Percentiles rank a stretch among this genome's conserved stretches.
These are phyloP conservation scores for Coemansia sp. DNA, from an alignment of 192 early-diverging fungal genomes.

Conservation along the genomic window DNA sequence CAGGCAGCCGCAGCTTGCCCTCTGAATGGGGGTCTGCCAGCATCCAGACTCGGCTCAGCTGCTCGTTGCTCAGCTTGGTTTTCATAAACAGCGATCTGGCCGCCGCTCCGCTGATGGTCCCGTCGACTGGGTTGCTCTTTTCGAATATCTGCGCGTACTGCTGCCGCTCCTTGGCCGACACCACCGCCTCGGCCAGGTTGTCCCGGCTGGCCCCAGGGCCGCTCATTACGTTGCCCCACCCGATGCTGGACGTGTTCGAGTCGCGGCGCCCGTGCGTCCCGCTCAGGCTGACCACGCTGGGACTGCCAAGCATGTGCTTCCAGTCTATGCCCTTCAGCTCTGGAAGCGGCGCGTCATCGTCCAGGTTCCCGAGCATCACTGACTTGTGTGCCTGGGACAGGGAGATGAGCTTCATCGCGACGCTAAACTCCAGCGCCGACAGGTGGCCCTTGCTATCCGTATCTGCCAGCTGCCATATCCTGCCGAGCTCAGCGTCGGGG, in stretches of 20 bases:
- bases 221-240: constrained; percentile 27
- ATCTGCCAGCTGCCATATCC: constrained; percentile 90
- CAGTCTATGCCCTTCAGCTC: constrained; percentile 58
- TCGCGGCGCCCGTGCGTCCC: constrained; percentile 21
- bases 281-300: not conserved
- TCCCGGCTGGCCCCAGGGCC: constrained; percentile 2
- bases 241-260: constrained; percentile 40
- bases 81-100: constrained; percentile 76
- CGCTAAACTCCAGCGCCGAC: constrained; percentile 67
- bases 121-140: constrained; percentile 56
- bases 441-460: constrained; percentile 72
- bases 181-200: constrained; percentile 10
- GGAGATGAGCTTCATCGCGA: constrained; percentile 87
- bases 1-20: constrained; percentile 71
- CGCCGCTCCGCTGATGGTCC: constrained; percentile 61
- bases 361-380: constrained; percentile 51
- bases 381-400: constrained; percentile 73
- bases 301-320: constrained; percentile 8
- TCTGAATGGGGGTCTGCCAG: constrained; percentile 73
- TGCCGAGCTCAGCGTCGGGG: constrained; percentile 57
- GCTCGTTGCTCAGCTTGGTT: constrained; percentile 76
- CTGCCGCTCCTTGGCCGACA: constrained; percentile 55
- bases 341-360: constrained; percentile 54
- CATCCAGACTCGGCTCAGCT: constrained; percentile 77
- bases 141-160: constrained; percentile 65